Base-by-base conservation (phyloP, 805 yeast species). In the Kazachstania kunashirensis region DNA sequence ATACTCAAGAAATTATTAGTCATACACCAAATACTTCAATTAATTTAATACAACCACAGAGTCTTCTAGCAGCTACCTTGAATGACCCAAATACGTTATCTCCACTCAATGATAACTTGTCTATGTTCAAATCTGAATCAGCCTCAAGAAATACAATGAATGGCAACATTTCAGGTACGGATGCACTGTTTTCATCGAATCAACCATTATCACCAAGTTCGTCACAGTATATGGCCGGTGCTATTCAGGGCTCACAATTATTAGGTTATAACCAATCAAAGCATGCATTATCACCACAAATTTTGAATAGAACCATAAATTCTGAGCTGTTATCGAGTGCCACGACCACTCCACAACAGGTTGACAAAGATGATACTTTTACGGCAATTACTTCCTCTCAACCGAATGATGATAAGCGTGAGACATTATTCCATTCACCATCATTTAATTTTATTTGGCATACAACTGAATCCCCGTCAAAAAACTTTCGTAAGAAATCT, bases 391-490 rank as follows among this genome's bases (percentile, higher is more conserved):
- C 27, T 9, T 11, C 31, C 14, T 6, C 20, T 11, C 28, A 30
- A 25, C 11, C 39, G 9, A 31, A 18, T 5, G 11, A 24, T 16
- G 29, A n/a, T 12, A 29, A 24, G 27, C 37, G 35, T 21, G 48
- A 43, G 16, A 29, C 37, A 1, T 23, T 38, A 14, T 48, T 51
- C 33, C 47, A 41, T 20, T 43, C 59, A 3, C 50, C 55, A 27
- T 43, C 50, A 11, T 53, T 52, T 25, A 52, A 47, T 36, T 47
- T 44, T 38, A 43, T 52, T 18, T 54, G 59, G 59, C 50, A 50
- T 30, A 35, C 40, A 7, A 27, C 39, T 17, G 21, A 38, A 9
- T 31, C 46, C 5, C 32, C 46, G 3, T 25, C 36, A 4, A 34
- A 37, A n/a, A 31, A 11, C n/a, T 12, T 15, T n/a, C 9, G 15